Conservation (phyloP, 768 basidiomycete species). For the Tubosaeta sp. region DNA sequence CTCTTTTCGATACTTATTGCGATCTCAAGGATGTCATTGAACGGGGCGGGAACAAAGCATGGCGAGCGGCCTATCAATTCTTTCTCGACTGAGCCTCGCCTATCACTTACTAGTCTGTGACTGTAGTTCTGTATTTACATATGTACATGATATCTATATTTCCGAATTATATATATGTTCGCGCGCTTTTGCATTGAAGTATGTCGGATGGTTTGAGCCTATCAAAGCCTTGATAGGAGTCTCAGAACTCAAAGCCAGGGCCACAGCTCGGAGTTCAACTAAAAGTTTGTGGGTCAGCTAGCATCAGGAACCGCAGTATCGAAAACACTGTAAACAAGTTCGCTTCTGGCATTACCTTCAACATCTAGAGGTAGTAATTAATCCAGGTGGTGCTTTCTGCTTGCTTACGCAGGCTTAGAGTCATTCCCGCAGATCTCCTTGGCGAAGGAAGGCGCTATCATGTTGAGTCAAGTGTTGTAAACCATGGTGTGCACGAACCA, state of each 20-base stretch:
- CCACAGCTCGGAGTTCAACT: neutral
- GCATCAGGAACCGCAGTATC: too few relatives aligned
- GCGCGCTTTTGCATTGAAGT: too few relatives aligned
- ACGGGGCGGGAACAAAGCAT: constrained; percentile 51
- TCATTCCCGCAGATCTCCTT: too few relatives aligned
- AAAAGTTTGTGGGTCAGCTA: too few relatives aligned
- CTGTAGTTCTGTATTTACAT: constrained; percentile 4
- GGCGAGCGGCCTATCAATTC: constrained; percentile 41
- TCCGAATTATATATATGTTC: neutral
- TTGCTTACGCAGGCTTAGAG: too few relatives aligned
- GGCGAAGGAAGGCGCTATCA: too few relatives aligned
- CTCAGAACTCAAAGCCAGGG: neutral
- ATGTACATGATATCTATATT: neutral
- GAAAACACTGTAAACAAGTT: too few relatives aligned
- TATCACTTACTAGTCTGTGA: neutral
- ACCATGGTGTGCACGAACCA: too few relatives aligned
- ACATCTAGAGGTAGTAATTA: neutral
- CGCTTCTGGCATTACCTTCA: too few relatives aligned
- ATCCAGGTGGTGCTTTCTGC: too few relatives aligned
- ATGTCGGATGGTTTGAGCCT: neutral
- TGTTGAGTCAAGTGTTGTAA: neutral
- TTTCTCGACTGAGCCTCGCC: constrained; percentile 20
- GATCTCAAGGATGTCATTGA: constrained; percentile 55
- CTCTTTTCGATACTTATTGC: constrained; percentile 4
- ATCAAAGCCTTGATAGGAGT: neutral